These are phyloP conservation scores for Pythium graminicola DNA, from an alignment of 352 stramenopile species.

Conservation along the genomic window DNA sequence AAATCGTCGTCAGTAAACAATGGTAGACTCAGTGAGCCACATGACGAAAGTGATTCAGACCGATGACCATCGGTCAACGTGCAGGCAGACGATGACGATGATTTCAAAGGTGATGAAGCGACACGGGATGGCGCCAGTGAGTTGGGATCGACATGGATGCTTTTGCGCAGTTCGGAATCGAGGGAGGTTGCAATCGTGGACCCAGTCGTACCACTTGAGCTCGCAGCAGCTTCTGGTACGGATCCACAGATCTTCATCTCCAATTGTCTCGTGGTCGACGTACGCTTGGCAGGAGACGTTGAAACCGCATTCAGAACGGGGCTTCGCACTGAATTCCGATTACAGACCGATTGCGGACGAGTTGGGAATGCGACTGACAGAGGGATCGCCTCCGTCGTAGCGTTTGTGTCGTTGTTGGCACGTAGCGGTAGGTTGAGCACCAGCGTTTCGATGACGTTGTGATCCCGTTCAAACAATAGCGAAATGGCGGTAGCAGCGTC, in stretches of 20 bases:
- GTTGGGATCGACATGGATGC: not conserved
- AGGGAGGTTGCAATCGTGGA: not conserved
- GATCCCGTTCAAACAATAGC: constrained; percentile 54
- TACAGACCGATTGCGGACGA: not conserved
- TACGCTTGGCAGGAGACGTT: constrained; percentile 11
- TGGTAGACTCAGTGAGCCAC: not conserved
- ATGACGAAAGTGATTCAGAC: constrained; percentile 12
- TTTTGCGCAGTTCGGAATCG: constrained; percentile 10
- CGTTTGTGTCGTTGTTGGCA: not conserved
- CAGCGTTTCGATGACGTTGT: constrained; percentile 27
- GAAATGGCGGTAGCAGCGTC: constrained; percentile 27
- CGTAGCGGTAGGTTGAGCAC: constrained; percentile 29
- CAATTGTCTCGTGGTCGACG: constrained; percentile 18
- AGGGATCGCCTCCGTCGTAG: not conserved
- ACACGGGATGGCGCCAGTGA: not conserved
- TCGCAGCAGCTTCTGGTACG: not conserved
- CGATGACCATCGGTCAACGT: not conserved
- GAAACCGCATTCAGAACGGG: not conserved
- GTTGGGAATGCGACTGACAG: not conserved
- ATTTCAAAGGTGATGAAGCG: constrained; percentile 5
- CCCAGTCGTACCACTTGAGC: not conserved
- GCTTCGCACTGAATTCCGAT: constrained; percentile 7
- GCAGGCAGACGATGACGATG: not conserved
- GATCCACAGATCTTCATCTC: constrained; percentile 28
- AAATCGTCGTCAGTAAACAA: constrained; percentile 5